A percentile compares a stretch with the other conserved stretches of the same genome.
phyloP scores from a whole-genome alignment of 1,139 yeast genomes.

The Fermentozyma sake region DNA sequence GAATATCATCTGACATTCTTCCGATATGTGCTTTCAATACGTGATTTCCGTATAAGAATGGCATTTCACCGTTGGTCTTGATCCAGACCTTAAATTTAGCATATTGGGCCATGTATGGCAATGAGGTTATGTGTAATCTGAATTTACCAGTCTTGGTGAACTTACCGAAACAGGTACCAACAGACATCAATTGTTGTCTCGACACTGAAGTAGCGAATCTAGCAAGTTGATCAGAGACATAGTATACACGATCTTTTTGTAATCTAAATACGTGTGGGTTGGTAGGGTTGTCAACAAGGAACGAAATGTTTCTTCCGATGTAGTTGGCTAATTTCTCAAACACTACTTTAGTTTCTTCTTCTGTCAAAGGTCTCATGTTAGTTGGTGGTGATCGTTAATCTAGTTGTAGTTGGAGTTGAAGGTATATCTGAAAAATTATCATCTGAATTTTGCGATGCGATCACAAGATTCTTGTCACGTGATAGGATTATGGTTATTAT shows the following conservation, averaged over 20 bases:
- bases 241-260: slow-evolving; percentile 94
- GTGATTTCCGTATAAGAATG: slow-evolving; percentile 93
- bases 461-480: too few species aligned
- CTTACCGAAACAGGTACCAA: slow-evolving; percentile 92
- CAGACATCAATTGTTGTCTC: slow-evolving; percentile 82
- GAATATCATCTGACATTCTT: slow-evolving; percentile 94
- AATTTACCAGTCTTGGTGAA: slow-evolving; percentile 97
- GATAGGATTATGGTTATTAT: too few species aligned
- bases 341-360: slow-evolving; percentile 93
- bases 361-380: slow-evolving; percentile 89
- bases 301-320: slow-evolving; percentile 90
- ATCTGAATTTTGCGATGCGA: too few species aligned
- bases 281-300: slow-evolving; percentile 80
- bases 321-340: slow-evolving; percentile 95
- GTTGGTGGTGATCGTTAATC: slow-evolving; percentile 2
- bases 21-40: slow-evolving; percentile 96
- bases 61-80: slow-evolving; percentile 97
- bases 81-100: slow-evolving; percentile 97
- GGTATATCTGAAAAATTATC: too few species aligned
- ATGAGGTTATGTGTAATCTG: slow-evolving; percentile 89
- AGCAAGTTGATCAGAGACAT: slow-evolving; percentile 79
- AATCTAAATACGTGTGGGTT: slow-evolving; percentile 92
- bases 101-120: slow-evolving; percentile 74
- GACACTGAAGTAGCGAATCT: slow-evolving; percentile 87
- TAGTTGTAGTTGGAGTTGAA: slow-evolving; percentile 12